phyloP scores from a whole-genome alignment of 257 asterid species.

The Fraxinus anomala region DNA sequence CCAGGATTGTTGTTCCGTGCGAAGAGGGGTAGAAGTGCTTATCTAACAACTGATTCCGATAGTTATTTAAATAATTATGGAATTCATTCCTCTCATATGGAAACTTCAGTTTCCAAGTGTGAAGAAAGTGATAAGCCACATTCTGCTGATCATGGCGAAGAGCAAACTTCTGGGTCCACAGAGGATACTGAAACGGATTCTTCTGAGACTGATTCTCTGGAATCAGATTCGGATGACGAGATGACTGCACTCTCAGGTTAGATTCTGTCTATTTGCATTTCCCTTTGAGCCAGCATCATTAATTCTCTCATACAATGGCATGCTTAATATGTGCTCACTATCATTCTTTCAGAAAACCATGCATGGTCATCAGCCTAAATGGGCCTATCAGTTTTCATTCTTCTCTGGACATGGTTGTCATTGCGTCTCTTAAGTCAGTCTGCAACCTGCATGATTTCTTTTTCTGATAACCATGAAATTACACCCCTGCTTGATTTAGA shows the following conservation, averaged over 20 bases:
- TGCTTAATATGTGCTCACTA: slow-evolving; percentile 1
- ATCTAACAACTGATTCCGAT: slow-evolving; percentile 49
- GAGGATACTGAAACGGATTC: slow-evolving; percentile 97
- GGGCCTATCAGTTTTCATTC: slow-evolving; percentile 12
- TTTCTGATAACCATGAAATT: background rate
- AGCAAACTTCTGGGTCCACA: slow-evolving; percentile 65
- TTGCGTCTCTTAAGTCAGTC: slow-evolving; percentile 16
- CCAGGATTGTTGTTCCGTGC: slow-evolving; percentile 45
- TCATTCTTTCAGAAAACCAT: slow-evolving; percentile 10
- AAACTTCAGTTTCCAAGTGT: slow-evolving; percentile 49
- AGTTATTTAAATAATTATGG: slow-evolving; percentile 49
- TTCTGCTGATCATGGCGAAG: slow-evolving; percentile 54
- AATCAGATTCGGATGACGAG: slow-evolving; percentile 79
- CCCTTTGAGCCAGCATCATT: slow-evolving; percentile 8
- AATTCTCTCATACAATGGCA: background rate
- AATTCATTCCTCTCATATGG: slow-evolving; percentile 45
- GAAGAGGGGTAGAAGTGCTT: slow-evolving; percentile 59
- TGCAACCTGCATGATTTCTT: slow-evolving; percentile 17
- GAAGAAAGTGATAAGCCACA: slow-evolving; percentile 47
- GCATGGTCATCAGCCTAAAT: slow-evolving; percentile 8
- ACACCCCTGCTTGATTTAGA: no score
- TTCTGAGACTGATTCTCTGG: slow-evolving; percentile 77
- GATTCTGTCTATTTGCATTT: slow-evolving; percentile 18
- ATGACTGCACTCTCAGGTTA: slow-evolving; percentile 80
- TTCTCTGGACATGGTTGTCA: background rate